A percentile compares a stretch with the other conserved stretches of the same genome.
These are phyloP conservation scores for Flaveria floridana DNA, from an alignment of 140 eudicot genomes.

Conservation along the genomic window DNA sequence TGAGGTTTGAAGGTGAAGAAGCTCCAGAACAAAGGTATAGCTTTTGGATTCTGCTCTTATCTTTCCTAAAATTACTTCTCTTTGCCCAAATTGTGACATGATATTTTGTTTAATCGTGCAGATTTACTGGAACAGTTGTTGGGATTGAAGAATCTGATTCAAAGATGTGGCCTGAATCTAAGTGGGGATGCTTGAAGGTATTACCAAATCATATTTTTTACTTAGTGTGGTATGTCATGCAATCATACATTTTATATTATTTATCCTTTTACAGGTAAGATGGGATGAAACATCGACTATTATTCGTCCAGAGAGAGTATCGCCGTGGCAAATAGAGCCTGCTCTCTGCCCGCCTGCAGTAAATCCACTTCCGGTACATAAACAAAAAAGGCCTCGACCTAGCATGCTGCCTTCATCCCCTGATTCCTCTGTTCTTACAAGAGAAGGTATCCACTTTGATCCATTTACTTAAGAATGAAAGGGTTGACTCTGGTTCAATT, in stretches of 20 bases:
- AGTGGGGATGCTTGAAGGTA: constrained; percentile 88
- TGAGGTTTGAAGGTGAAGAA: constrained; percentile 99
- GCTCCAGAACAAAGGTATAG: constrained; percentile 97
- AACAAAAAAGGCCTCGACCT: constrained; percentile 76
- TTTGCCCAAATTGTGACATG: background rate
- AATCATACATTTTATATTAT: background rate
- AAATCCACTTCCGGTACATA: constrained; percentile 72
- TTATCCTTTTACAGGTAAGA: constrained; percentile 45
- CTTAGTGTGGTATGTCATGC: constrained; percentile 14
- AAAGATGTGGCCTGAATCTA: constrained; percentile 77
- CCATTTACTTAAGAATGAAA: background rate
- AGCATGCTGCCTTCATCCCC: constrained; percentile 68
- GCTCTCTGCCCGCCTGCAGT: constrained; percentile 74
- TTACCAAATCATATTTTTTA: constrained; percentile 3
- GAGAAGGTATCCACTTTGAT: constrained; percentile 58
- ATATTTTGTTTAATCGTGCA: constrained; percentile 27
- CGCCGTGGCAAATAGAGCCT: constrained; percentile 97
- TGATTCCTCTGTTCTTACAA: constrained; percentile 81
- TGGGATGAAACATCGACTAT: constrained; percentile 93
- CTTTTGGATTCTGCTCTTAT: background rate
- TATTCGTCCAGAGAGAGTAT: constrained; percentile 91
- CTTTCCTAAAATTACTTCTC: background rate
- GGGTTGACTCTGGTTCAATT: background rate
- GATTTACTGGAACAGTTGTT: constrained; percentile 93
- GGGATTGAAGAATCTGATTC: constrained; percentile 89